Evolutionary conservation across 2,329 filamentous ascomycete genomes (phyloP).

Genomic region (Phyllosticta citribraziliensis): DNA sequence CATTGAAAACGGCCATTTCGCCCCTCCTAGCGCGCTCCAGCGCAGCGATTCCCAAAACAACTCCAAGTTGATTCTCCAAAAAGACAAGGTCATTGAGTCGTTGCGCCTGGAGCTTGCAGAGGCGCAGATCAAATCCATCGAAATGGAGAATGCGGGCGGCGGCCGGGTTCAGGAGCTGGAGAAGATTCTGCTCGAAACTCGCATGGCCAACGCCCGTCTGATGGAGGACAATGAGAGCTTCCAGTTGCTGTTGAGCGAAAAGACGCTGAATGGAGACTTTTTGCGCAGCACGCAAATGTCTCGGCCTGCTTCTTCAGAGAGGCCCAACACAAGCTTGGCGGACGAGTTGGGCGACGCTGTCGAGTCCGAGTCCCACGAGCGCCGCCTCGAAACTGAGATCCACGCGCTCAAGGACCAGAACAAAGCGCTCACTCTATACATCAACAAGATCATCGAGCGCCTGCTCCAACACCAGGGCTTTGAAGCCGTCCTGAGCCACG

Average conservation of each 20-base stretch:
- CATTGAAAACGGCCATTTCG: conserved; percentile 70
- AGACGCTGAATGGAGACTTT: conserved; percentile 91
- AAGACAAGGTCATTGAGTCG: conserved; percentile 92
- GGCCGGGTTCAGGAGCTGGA: conserved; percentile 85
- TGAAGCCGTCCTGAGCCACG: conserved; percentile 80
- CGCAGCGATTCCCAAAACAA: conserved; percentile 83
- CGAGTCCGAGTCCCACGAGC: conserved; percentile 38
- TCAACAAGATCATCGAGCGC: conserved; percentile 97
- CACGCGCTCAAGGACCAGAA: conserved; percentile 83
- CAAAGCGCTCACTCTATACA: conserved; percentile 93
- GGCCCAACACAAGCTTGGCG: conserved; percentile 40
- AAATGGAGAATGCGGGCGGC: conserved; percentile 86
- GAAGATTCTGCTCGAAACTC: conserved; percentile 76
- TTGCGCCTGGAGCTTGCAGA: conserved; percentile 87
- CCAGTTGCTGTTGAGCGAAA: conserved; percentile 86
- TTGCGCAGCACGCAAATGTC: conserved; percentile 43
- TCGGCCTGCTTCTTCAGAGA: conserved; percentile 19
- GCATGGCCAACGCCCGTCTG: conserved; percentile 88
- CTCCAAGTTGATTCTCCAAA: conserved; percentile 83
- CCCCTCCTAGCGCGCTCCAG: conserved; percentile 72
- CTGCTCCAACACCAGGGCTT: conserved; percentile 91
- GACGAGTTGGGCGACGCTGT: conserved; percentile 69
- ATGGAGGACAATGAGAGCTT: conserved; percentile 99
- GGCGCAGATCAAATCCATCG: conserved; percentile 87
- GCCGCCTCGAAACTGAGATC: conserved; percentile 67